phyloP scores from a whole-genome alignment of 2,329 filamentous ascomycete species.

The Epichloe hybrida region DNA sequence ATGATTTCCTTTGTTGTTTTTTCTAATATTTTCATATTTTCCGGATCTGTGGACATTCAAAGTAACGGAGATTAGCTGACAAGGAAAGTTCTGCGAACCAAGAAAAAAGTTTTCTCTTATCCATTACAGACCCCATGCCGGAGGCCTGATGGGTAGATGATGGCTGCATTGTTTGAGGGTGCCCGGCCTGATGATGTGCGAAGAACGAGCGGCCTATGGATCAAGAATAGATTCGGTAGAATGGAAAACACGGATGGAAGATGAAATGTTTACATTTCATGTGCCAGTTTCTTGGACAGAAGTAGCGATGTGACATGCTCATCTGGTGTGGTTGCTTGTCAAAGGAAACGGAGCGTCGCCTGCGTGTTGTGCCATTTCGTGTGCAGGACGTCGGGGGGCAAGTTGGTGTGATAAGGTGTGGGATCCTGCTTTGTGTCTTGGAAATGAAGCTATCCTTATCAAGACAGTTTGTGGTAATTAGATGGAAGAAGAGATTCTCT shows the following conservation, averaged over 20 bases:
- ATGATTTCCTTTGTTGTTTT: slow-evolving; percentile 9
- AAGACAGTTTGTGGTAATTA: too few relatives aligned
- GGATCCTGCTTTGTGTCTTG: too few relatives aligned
- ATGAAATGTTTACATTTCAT: too few relatives aligned
- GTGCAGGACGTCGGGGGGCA: too few relatives aligned
- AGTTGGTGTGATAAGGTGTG: too few relatives aligned
- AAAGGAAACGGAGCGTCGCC: too few relatives aligned
- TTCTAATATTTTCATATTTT: slow-evolving; percentile 7
- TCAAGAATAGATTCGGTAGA: slow-evolving; percentile 25
- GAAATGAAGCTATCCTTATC: too few relatives aligned
- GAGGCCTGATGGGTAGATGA: slow-evolving; percentile 16
- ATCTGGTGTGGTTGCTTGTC: too few relatives aligned
- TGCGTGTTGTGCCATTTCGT: too few relatives aligned
- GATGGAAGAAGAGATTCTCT: too few relatives aligned
- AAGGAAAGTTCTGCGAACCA: slow-evolving; percentile 20
- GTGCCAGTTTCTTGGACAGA: too few relatives aligned
- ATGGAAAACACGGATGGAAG: slow-evolving; percentile 16
- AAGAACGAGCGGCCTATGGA: slow-evolving; percentile 15
- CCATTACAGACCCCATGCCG: slow-evolving; percentile 13
- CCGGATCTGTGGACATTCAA: slow-evolving; percentile 18
- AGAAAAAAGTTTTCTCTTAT: slow-evolving; percentile 10
- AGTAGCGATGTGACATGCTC: too few relatives aligned
- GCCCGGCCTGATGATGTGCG: slow-evolving; percentile 7
- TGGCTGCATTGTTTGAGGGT: slow-evolving; percentile 10
- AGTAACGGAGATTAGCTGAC: slow-evolving; percentile 12